Evolutionary conservation across 495 filamentous ascomycete genomes (phyloP).

Genomic region (Neurospora intermedia): DNA sequence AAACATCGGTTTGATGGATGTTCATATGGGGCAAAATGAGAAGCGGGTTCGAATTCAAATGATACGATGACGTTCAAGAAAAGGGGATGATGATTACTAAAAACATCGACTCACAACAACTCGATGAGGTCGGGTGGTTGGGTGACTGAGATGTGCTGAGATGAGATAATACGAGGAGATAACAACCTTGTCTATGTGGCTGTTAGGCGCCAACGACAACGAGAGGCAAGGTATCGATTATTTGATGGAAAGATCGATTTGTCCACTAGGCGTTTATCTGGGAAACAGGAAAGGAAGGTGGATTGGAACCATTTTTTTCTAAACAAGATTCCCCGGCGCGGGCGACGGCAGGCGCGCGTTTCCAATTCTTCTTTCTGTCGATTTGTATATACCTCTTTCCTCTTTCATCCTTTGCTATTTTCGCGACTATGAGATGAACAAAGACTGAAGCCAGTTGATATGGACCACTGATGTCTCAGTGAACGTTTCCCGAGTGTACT

Average conservation of each 20-base stretch:
- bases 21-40: background rate
- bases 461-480: background rate
- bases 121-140: background rate
- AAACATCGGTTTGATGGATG: background rate
- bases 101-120: background rate
- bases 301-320: background rate
- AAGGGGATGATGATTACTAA: background rate
- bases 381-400: background rate
- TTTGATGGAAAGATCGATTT: background rate
- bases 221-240: slow-evolving; percentile 1
- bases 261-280: slow-evolving; percentile 9
- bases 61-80: background rate
- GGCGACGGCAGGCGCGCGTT: background rate
- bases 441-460: background rate
- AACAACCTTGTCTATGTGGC: background rate
- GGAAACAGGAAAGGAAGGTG: background rate
- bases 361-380: background rate
- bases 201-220: background rate
- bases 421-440: background rate
- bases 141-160: background rate
- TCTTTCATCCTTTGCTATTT: background rate
- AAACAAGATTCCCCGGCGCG: background rate
- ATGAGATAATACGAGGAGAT: background rate
- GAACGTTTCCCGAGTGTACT: no score
- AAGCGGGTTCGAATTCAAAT: background rate